Evolutionary conservation across 805 yeast genomes (phyloP).

Genomic region (Jamesozyma spencerorum): DNA sequence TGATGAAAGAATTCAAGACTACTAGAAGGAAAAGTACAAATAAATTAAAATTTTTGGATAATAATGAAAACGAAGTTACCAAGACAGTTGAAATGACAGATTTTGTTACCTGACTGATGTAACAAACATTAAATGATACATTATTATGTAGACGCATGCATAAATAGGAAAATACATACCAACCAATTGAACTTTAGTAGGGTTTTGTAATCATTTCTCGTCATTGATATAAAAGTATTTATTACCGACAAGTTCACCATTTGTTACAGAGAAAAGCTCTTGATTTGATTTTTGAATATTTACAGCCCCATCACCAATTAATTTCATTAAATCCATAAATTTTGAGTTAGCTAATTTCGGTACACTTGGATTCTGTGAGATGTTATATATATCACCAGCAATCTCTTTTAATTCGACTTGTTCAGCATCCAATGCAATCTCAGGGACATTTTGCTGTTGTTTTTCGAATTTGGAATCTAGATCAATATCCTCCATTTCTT

Average conservation of each 20-base stretch:
- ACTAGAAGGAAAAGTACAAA: conserved; percentile 5
- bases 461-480: neutral
- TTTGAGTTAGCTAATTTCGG: conserved; percentile 18
- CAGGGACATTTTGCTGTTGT: neutral
- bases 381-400: conserved; percentile 5
- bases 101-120: neutral
- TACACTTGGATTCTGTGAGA: neutral
- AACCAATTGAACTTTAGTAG: neutral
- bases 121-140: neutral
- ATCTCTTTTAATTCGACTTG: conserved; percentile 3
- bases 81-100: conserved; percentile 9
- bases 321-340: conserved; percentile 22
- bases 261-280: conserved; percentile 16
- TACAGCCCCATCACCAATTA: conserved; percentile 18
- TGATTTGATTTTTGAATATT: conserved; percentile 13
- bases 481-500: neutral
- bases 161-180: neutral
- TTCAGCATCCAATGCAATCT: neutral
- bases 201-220: conserved; percentile 2
- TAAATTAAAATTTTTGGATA: conserved; percentile 10
- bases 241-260: conserved; percentile 21
- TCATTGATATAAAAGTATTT: conserved; percentile 17
- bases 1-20: conserved; percentile 12
- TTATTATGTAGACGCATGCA: neutral
- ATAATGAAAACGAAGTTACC: conserved; percentile 1